phyloP scores from a whole-genome alignment of 1,284 basidiomycete species.

The Cutaneotrichosporon daszewskae region DNA sequence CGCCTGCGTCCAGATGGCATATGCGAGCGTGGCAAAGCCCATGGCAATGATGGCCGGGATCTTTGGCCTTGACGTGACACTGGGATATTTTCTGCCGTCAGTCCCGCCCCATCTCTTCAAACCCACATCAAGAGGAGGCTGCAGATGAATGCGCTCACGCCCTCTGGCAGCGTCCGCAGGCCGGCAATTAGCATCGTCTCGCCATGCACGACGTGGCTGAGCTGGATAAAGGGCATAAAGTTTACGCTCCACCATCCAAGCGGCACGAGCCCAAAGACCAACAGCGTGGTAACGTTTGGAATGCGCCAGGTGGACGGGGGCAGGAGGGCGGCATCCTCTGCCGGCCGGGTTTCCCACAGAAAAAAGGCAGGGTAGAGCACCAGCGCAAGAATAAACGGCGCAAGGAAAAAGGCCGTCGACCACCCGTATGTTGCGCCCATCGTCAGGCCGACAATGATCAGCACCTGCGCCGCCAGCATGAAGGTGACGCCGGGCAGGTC shows the following conservation, averaged over 20 bases:
- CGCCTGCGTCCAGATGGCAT: conserved; percentile 12
- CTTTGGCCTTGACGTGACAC: conserved; percentile 13
- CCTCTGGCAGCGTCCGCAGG: conserved; percentile 24
- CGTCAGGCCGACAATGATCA: conserved; percentile 29
- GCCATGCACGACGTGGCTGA: conserved; percentile 12
- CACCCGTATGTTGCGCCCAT: conserved; percentile 26
- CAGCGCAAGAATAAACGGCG: conserved; percentile 19
- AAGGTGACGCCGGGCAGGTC: conserved; percentile 1
- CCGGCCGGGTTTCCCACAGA: conserved; percentile 26
- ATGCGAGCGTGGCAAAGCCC: conserved; percentile 16
- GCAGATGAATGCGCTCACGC: conserved; percentile 16
- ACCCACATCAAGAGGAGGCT: conserved; percentile 14
- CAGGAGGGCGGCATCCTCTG: conserved; percentile 25
- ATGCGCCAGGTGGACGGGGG: conserved; percentile 30
- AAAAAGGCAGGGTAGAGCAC: conserved; percentile 26
- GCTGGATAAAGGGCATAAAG: conserved; percentile 21
- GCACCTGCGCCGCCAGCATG: conserved; percentile 19
- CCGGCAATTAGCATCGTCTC: conserved; percentile 23
- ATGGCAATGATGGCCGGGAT: conserved; percentile 21
- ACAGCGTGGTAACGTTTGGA: conserved; percentile 29
- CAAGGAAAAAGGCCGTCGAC: conserved; percentile 21
- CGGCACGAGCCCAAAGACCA: conserved; percentile 22
- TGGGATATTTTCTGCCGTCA: conserved; percentile 5
- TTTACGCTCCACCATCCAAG: conserved; percentile 24
- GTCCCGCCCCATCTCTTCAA: conserved; percentile 2